Base-by-base conservation (phyloP, 1,284 basidiomycete genomes). In the Hypsizygus ulmarius region DNA sequence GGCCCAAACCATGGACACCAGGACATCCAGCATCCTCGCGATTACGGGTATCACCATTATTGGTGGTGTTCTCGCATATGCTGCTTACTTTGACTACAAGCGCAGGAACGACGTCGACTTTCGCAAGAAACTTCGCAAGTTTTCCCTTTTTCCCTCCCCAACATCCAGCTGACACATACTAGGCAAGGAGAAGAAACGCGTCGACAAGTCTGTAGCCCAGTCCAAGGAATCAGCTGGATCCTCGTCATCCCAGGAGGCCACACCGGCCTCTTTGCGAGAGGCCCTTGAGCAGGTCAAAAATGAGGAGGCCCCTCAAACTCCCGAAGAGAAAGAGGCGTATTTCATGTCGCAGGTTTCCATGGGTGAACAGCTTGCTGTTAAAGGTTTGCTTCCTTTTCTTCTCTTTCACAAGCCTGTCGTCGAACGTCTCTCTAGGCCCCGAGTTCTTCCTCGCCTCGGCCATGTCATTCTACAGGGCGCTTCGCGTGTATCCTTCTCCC, bases 1-100 rank as follows among this genome's bases (percentile, higher is more conserved):
- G 45, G 39, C 39, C 45, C 53, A 42, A 60, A 64, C 62, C 56
- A 78, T 77, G 75, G 63, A 64, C 58, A 69, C 65, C 45, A 71
- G 70, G 64, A 62, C 71, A 37, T 59, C 69, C 52, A 71, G 65
- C 50, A 59, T 73, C 49, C 64, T 81, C 65, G 80, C 89, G 53
- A 75, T 87, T 62, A 79, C 87, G 41, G 81, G 84, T 45, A 72
- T 87, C 60, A 81, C 88, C 28, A 70, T 83, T 39, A 75, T 82
- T 19, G 81, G 83, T 42, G 81, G 85, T 52, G 62, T 87, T 35
- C 68, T 88, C 43, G 89, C 83, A 14, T 97, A 96, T 66, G 90
- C 87, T 30, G 75, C 83, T 49, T 98, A 95, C 72, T 99, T 98
- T 65, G 96, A 99, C 79, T 88, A 97, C 77, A 90, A 83, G 72